A percentile compares a stretch with the other conserved stretches of the same genome.
These are phyloP conservation scores for Lophium mytilinum DNA, from an alignment of 495 filamentous ascomycete species.

Conservation along the genomic window DNA sequence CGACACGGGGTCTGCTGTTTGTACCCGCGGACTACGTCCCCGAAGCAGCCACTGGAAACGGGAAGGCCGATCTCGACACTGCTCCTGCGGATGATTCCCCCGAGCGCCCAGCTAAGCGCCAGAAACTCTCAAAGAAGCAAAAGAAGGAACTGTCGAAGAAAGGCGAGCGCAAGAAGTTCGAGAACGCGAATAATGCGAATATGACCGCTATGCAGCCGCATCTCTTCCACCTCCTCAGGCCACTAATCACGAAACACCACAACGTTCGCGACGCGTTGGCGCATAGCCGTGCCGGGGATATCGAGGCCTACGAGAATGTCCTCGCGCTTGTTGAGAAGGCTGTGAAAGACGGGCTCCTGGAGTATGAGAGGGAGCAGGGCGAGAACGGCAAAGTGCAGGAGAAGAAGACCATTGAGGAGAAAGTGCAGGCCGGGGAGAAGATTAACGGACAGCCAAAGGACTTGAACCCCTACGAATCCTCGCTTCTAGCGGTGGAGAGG, in stretches of 20 bases:
- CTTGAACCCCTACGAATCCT: slow-evolving; percentile 41
- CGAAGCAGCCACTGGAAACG: not conserved
- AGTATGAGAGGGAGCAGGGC: slow-evolving; percentile 46
- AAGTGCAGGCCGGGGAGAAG: slow-evolving; percentile 1
- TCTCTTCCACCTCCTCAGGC: slow-evolving; percentile 82
- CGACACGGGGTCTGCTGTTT: slow-evolving; percentile 62
- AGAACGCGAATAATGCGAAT: slow-evolving; percentile 55
- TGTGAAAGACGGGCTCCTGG: slow-evolving; percentile 62
- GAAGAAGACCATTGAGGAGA: slow-evolving; percentile 1
- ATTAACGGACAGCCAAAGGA: not conserved
- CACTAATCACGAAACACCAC: slow-evolving; percentile 67
- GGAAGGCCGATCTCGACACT: slow-evolving; percentile 27
- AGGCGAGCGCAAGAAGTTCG: slow-evolving; percentile 20
- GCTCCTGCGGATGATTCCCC: slow-evolving; percentile 21
- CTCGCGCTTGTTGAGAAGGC: slow-evolving; percentile 58
- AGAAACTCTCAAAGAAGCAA: slow-evolving; percentile 39
- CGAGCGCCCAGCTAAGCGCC: slow-evolving; percentile 53
- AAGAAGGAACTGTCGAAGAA: slow-evolving; percentile 20
- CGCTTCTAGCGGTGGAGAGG: slow-evolving; percentile 55
- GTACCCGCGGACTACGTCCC: slow-evolving; percentile 52
- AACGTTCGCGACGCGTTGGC: slow-evolving; percentile 78
- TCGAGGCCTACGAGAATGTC: slow-evolving; percentile 63
- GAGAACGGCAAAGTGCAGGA: slow-evolving; percentile 22
- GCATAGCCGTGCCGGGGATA: slow-evolving; percentile 53
- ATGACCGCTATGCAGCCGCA: slow-evolving; percentile 81